Base-by-base conservation (phyloP, 2,329 filamentous ascomycete genomes). In the Epichloe coenophiala region DNA sequence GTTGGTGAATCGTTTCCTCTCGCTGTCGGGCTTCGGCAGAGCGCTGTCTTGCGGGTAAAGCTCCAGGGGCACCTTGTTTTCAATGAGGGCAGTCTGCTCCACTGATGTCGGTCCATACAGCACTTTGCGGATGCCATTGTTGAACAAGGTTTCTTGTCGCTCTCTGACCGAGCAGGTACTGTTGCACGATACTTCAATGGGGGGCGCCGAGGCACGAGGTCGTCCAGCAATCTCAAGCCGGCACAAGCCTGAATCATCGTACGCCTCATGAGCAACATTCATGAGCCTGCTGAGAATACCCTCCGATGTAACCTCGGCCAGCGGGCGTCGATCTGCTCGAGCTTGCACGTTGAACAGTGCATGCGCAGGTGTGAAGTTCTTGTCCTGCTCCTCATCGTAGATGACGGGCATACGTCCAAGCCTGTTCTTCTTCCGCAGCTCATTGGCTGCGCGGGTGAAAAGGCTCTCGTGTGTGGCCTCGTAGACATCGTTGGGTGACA, bases 161-260 rank as follows among this genome's bases (percentile, higher is more conserved):
- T 97, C 90, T 13, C 75, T 65, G 5, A 76, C 69, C 0, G 78
- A 69, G 42, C 76, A 75, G 46, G 83, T 81, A 55, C 83, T 86
- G 45, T 83, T 82, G 63, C 84, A 91, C 42, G 80, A 77, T 5
- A 97, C 75, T 56, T 90, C 82, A 53, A 97, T 83, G 0, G 93
- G 93, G 93, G 91, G 90, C 4, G 93, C 91, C 2, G 86, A 81
- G 3, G 86, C 89, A 13, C 77, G 76, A n/a, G 88, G 86, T 54
- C 84, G 75, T 45, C 82, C 86, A 53, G 88, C 88, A 54, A 87
- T 82, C 65, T 98, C 93, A 35, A 96, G 80, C 17, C 84, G 76
- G 48, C 80, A 73, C 33, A 96, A 77, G 1, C 90, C 88, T 19
- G 84, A 81, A 47, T 82, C 74, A 40, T 78, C 70, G 62, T 86